Evolutionary conservation across 1,284 basidiomycete genomes (phyloP), one percentile per base, ranked within the genome.

Genomic region (Agroathelia rolfsii): DNA sequence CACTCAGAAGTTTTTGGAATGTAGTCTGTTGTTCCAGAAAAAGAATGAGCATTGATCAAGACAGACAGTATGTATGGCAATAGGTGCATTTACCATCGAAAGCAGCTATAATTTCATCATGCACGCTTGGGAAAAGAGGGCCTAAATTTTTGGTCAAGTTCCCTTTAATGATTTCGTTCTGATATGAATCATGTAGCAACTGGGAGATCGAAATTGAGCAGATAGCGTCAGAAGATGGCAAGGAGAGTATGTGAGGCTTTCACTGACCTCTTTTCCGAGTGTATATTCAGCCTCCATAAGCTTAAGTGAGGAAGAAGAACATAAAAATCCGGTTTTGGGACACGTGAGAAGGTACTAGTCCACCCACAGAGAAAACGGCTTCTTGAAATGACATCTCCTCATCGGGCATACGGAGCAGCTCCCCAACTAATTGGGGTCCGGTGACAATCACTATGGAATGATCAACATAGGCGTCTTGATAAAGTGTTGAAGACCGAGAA

Each of bases 361-460:
- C 6, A 31, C 42, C 11, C 25, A 54, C 53, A 28, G 50, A 44
- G 7, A 42, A 13, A 6, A 55, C 48, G 13, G 53, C 50, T 16
- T 55, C 48, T 35, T 48, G 40, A 34, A 59, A 54, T 23, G 58
- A 62, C 1, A 64, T 41, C 11, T 50, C 48, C 14, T 58, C 46
- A 23, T 65, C 58, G 10, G 55, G 48, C 19, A 58, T 50, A 34
- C 45, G 51, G 25, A 55, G 53, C 16, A 66, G 35, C 32, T 64
- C 63, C 6, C 61, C 58, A 4, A 62, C 40, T 24, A 55, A 43
- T 18, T 47, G 34, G 2, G 46, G 46, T 6, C 56, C 56, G 13
- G 51, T 53, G 18, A 58, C 35, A 11, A 61, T 47, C 23, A 58
- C 50, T n/a, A n/a, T n/a, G n/a, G n/a, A n/a, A n/a, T n/a, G n/a